Conservation (phyloP, 2,329 filamentous ascomycete species). For the Byssothecium circinans region DNA sequence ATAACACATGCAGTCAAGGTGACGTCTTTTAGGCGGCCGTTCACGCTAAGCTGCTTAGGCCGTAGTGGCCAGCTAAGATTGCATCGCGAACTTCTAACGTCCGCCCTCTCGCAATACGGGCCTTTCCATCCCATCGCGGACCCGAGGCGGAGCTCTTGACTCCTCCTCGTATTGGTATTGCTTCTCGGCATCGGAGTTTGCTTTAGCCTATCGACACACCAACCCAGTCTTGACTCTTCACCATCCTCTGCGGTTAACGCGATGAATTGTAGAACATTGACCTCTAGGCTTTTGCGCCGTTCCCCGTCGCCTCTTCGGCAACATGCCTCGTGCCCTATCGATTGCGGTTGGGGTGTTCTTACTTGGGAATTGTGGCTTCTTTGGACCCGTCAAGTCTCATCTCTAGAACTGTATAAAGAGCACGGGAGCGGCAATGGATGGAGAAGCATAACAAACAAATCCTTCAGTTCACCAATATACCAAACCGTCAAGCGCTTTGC, state of each 20-base stretch:
- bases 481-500: background rate
- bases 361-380: background rate
- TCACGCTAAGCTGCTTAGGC: background rate
- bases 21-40: background rate
- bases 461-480: background rate
- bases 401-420: constrained; percentile 6
- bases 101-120: too few relatives aligned
- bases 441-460: background rate
- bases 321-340: background rate
- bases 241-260: background rate
- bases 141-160: too few relatives aligned
- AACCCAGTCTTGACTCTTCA: background rate
- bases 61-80: too few relatives aligned
- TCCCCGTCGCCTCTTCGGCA: background rate
- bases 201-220: too few relatives aligned
- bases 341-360: background rate
- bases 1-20: background rate
- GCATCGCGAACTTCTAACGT: too few relatives aligned
- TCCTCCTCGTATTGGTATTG: too few relatives aligned
- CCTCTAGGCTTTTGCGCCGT: background rate
- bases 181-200: too few relatives aligned
- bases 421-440: background rate
- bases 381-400: background rate
- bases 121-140: too few relatives aligned
- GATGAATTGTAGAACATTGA: background rate